phyloP scores from a whole-genome alignment of 2,329 filamentous ascomycete genomes.

The Fusarium agapanthi region DNA sequence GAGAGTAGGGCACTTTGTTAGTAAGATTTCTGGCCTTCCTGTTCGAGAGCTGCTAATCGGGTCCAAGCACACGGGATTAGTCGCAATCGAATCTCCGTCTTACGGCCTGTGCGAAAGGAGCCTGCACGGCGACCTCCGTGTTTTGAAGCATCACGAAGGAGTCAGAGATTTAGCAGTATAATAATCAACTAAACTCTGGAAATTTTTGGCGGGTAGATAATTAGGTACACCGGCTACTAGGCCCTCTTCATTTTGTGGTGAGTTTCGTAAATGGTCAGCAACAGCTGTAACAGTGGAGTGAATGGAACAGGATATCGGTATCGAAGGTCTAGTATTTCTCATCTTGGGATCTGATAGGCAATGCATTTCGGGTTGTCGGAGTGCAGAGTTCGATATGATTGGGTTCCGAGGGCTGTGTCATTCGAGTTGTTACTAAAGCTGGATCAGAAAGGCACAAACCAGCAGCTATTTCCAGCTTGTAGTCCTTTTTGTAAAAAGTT shows the following conservation, averaged over 20 bases:
- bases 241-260: neutral
- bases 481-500: too few relatives aligned
- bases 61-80: neutral
- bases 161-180: rapidly evolving
- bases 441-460: neutral
- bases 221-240: rapidly evolving
- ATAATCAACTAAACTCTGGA: neutral
- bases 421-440: neutral
- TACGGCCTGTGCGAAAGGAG: neutral
- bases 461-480: neutral
- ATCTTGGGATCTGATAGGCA: neutral
- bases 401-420: neutral
- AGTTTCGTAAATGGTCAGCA: neutral
- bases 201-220: neutral
- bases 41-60: neutral
- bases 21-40: neutral
- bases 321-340: neutral
- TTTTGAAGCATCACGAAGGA: neutral
- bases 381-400: neutral
- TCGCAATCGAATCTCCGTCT: neutral
- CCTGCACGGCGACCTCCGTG: rapidly evolving
- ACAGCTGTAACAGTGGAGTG: neutral
- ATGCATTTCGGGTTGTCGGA: neutral
- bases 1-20: neutral
- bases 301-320: too few relatives aligned